Percentiles rank a stretch among this genome's conserved stretches.
phyloP scores from a whole-genome alignment of 257 asterid genomes.

The Solanum chilense region DNA sequence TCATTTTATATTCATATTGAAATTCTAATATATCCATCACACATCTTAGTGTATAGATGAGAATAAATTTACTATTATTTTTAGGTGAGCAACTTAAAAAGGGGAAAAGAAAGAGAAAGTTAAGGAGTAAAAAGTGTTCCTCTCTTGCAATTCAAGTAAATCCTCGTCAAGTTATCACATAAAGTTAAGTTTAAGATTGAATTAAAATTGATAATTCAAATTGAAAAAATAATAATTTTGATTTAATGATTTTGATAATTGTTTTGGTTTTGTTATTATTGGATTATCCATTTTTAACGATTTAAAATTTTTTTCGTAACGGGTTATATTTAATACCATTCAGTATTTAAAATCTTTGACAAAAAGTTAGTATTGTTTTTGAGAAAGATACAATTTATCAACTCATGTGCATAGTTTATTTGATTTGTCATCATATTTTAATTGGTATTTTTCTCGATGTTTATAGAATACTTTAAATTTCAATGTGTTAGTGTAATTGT shows the following conservation, averaged over 20 bases:
- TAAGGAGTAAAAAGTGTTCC: not conserved
- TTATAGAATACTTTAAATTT: not conserved
- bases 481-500: not conserved
- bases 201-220: no score
- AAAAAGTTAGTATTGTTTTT: no score
- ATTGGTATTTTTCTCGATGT: not conserved
- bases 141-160: not conserved
- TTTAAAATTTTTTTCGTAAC: no score
- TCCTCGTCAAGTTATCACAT: not conserved
- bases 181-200: not conserved
- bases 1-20: not conserved
- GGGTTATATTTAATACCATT: not conserved
- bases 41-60: not conserved
- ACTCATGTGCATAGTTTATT: not conserved
- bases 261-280: no score
- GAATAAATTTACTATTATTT: not conserved
- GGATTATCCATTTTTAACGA: fast-evolving
- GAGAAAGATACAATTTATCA: not conserved
- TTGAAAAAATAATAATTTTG: no score
- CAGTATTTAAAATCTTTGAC: not conserved
- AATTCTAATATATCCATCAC: not conserved
- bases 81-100: not conserved
- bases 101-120: not conserved
- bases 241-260: no score
- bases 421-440: not conserved